Evolutionary conservation across 1,139 yeast genomes (phyloP), one percentile per base, ranked within the genome.

Genomic region (Pichiaceae sp.): DNA sequence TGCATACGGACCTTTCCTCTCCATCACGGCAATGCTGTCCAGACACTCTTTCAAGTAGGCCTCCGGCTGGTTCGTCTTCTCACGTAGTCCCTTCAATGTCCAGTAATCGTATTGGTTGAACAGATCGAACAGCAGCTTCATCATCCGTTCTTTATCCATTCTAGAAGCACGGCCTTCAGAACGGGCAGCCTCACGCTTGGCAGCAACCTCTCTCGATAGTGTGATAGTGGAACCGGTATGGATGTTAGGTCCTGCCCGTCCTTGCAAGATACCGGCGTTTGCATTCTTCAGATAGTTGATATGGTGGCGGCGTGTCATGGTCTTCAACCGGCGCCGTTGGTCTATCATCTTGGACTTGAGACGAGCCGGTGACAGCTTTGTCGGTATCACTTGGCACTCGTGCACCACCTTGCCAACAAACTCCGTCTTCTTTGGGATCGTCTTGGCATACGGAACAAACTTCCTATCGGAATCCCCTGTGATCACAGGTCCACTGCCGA

Each of bases 101-200:
- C 98, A 91, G 60, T 89, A 91, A 56, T 91, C 97, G 58, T 84
- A 87, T 59, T 89, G 94, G 57, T 87, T 96, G 59, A 91, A 91
- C 49, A 91, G 68, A 49, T 84, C 72, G 72, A 93, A 91, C 46
- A 91, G 66, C 49, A 85, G 64, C 59, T 89, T 96, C 69, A 91
- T 72, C 40, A 91, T 73, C 47, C 87, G 96, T 59, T 85, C 86
- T 64, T 85, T 80, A 29, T 95, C 95, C 80, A 91, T 83, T 58
- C 99, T 75, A 45, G 85, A 86, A 28, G 96, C 95, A 55, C 95
- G 80, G 37, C 93, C 93, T 48, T 84, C 94, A 49, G 68, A 70
- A 45, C 67, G 68, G 41, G 64, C 55, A 26, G 58, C 58, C 34
- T 59, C 60, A 28, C 42, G 52, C 49, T 46, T 59, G 38, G 44